These are phyloP conservation scores for Aspergillus affinis DNA, from an alignment of 495 filamentous ascomycete genomes.

Conservation along the genomic window DNA sequence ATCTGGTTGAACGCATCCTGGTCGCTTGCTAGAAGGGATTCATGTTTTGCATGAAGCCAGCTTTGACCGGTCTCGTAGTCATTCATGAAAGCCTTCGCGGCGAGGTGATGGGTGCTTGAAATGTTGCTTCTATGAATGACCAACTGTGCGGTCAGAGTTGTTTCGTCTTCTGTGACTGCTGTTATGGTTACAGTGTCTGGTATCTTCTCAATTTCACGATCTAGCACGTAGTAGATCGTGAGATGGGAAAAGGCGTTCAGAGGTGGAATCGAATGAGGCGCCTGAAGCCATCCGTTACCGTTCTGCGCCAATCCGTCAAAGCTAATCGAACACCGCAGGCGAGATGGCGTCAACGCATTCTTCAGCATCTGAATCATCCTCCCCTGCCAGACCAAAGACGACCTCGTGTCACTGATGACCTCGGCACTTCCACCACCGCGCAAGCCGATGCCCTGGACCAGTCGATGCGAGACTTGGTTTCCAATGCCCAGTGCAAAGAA, in stretches of 20 bases:
- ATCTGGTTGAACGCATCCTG: slow-evolving; percentile 10
- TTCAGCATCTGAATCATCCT: slow-evolving; percentile 27
- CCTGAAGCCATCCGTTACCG: slow-evolving; percentile 12
- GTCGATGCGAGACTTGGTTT: slow-evolving; percentile 21
- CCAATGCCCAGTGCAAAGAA: slow-evolving; percentile 31
- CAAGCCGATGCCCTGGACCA: slow-evolving; percentile 26
- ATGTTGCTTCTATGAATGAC: background rate
- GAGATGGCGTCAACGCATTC: slow-evolving; percentile 20
- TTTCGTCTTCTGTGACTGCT: slow-evolving; percentile 10
- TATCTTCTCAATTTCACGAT: slow-evolving; percentile 4
- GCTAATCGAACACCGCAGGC: slow-evolving; percentile 12
- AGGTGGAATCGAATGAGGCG: slow-evolving; percentile 18
- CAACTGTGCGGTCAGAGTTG: slow-evolving; percentile 11
- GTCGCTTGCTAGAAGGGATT: slow-evolving; percentile 8
- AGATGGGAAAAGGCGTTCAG: slow-evolving; percentile 16
- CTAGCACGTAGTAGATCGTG: slow-evolving; percentile 17
- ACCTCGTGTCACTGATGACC: slow-evolving; percentile 12
- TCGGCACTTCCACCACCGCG: slow-evolving; percentile 25
- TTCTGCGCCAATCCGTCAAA: background rate
- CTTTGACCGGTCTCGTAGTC: slow-evolving; percentile 22
- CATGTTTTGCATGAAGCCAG: slow-evolving; percentile 16
- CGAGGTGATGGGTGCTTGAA: slow-evolving; percentile 20
- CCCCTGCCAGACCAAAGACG: slow-evolving; percentile 11
- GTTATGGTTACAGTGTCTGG: slow-evolving; percentile 10
- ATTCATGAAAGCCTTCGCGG: slow-evolving; percentile 20